Base-by-base conservation (phyloP, 2,329 filamentous ascomycete genomes). In the Paecilomyces sp. region DNA sequence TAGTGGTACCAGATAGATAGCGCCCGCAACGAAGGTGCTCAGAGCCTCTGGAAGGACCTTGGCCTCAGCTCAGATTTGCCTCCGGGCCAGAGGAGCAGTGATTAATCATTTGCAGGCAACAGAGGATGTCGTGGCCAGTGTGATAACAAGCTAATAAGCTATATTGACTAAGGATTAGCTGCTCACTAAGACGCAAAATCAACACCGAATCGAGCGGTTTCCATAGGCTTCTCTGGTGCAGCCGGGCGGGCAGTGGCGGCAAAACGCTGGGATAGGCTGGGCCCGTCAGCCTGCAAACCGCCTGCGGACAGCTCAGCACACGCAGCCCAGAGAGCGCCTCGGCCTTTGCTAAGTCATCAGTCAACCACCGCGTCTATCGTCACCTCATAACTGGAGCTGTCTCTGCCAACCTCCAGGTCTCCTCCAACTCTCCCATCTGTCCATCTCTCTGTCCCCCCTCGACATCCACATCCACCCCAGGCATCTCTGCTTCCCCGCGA, bases 381-480 rank as follows among this genome's bases (percentile, higher is more conserved):
- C 71, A 74, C 71, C 64, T 70, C 68, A 71, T 69, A 71, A 71
- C 67, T 66, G 66, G 67, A 71, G 66, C 68, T 69, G 60, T 61
- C 61, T 63, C 67, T 68, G 60, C 64, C 67, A 65, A 65, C 64
- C 62, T 64, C 62, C 60, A 61, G 66, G 66, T 67, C 71, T 60
- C 58, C 61, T 58, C 57, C 59, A 61, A 64, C 57, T 63, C 57
- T 61, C 62, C 59, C 58, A 57, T 60, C 60, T 53, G 56, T 54
- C 25, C 55, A 55, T 47, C 60, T 59, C 55, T 50, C 36, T 58
- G 31, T 34, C 56, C 58, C 58, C 31, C 31, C 31, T 33, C 31
- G 8, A 9, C 31, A 33, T 25, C 55, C 41, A 50, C 56, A 30
- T 57, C 53, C 62, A 62, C 62, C 57, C 52, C 58, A 57, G 57